Percentiles rank a stretch among this genome's conserved stretches.
These are phyloP conservation scores for Naganishia cerealis DNA, from an alignment of 1,284 basidiomycete species.

Conservation along the genomic window DNA sequence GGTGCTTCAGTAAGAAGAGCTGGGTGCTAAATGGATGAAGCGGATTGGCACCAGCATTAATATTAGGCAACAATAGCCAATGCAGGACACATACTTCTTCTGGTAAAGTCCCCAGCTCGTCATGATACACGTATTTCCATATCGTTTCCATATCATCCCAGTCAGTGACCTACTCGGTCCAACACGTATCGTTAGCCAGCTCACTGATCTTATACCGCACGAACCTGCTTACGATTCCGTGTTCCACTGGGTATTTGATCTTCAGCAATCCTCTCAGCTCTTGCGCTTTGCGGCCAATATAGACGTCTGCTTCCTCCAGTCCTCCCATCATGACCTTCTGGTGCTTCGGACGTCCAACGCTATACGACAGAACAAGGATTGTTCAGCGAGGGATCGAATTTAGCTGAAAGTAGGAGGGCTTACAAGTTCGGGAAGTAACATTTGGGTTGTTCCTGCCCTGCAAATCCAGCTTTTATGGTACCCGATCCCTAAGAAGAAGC, in stretches of 20 bases:
- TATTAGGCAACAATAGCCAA: background rate
- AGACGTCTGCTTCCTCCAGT: conserved; percentile 78
- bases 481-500: conserved; percentile 73
- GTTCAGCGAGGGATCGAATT: background rate
- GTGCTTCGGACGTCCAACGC: conserved; percentile 93
- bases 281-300: conserved; percentile 89
- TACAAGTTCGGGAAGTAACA: conserved; percentile 98
- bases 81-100: conserved; percentile 72
- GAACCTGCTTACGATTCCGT: conserved; percentile 66
- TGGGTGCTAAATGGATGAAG: conserved; percentile 68
- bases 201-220: background rate
- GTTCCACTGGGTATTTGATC: conserved; percentile 98
- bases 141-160: conserved; percentile 99
- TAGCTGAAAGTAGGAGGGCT: conserved; percentile 54
- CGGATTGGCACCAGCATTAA: background rate
- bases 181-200: background rate
- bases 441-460: conserved; percentile 95
- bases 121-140: conserved; percentile 94
- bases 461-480: conserved; percentile 95
- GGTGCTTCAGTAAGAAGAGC: conserved; percentile 93
- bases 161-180: conserved; percentile 63
- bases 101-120: conserved; percentile 87
- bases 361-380: conserved; percentile 47
- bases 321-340: conserved; percentile 94
- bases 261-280: conserved; percentile 89